These are phyloP conservation scores for Dactylellina sp. DNA, from an alignment of 2,329 filamentous ascomycete species.

Conservation along the genomic window DNA sequence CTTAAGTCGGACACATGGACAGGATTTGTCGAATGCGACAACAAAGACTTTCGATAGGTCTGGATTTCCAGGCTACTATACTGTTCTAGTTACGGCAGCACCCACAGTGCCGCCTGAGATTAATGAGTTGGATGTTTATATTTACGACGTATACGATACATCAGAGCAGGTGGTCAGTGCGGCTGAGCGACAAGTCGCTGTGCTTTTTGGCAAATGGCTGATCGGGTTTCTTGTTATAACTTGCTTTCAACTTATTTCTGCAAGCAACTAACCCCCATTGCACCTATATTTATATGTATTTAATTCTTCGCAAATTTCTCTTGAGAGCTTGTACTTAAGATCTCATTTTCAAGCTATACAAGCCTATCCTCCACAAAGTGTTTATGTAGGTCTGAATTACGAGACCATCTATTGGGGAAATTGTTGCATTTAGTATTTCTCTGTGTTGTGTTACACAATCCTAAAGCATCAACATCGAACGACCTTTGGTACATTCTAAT, in stretches of 20 bases:
- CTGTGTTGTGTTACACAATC: slow-evolving; percentile 22
- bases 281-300: too few species aligned
- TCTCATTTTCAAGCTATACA: too few species aligned
- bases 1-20: slow-evolving; percentile 39
- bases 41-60: slow-evolving; percentile 29
- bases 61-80: slow-evolving; percentile 46
- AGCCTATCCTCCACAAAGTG: too few species aligned
- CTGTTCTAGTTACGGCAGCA: slow-evolving; percentile 31
- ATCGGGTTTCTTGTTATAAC: too few species aligned
- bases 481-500: neutral
- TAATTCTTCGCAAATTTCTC: too few species aligned
- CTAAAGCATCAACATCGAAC: slow-evolving; percentile 9
- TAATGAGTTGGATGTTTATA: slow-evolving; percentile 21
- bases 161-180: slow-evolving; percentile 5
- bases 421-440: slow-evolving; percentile 21
- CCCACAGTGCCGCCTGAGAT: slow-evolving; percentile 11
- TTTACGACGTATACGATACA: too few species aligned
- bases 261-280: too few species aligned
- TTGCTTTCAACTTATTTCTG: too few species aligned
- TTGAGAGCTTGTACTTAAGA: too few species aligned
- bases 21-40: slow-evolving; percentile 17
- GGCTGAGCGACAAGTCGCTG: neutral
- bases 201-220: neutral
- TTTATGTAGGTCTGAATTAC: too few species aligned
- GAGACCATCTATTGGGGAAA: too few species aligned